Evolutionary conservation across 805 yeast genomes (phyloP), one percentile per base, ranked within the genome.

Genomic region (Wickerhamiella azyma): DNA sequence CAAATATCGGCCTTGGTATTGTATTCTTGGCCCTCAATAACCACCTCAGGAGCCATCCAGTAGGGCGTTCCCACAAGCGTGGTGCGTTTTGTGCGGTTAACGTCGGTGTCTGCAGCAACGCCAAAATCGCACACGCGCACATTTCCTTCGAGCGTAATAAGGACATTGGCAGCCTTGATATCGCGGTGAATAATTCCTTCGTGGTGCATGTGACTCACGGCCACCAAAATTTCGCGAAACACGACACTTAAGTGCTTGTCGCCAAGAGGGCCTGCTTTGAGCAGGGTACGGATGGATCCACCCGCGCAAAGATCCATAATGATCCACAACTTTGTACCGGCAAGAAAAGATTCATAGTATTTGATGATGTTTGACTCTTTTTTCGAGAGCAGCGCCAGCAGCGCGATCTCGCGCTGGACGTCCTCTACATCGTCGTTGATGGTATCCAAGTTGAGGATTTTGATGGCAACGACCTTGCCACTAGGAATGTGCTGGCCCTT

Each of bases 231-330:
- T 59, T 92, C 99, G 44, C 97, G 70, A 49, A 82, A 75, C 8
- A 92, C 76, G n/a, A 94, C 80, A 14, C 88, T 81, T 32, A 83
- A 76, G 59, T 82, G 80, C 56, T 71, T 71, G 58, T 92, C 99
- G 50, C 86, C 96, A 35, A 94, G 71, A 32, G 75, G 76, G 0
- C 98, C 98, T 0, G 96, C 86, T 56, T 79, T 76, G 48, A 89
- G 58, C 39, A 92, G 66, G 1, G 96, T 84, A 51, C 98, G 71
- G 47, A 85, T 75, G 1, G 94, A 82, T 0, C 99, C 99, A 13
- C 98, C 99, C 0, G 94, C 92, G 63, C 97, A 89, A 58, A 83
- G 77, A 59, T 92, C 99, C 96, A 92, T 92, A 48, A 92, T 78
- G 60, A 92, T 88, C 97, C 98, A 92, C 32, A 92, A 69, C 56